A percentile compares a stretch with the other conserved stretches of the same genome.
phyloP scores from a whole-genome alignment of 176 grass and related monocot genomes.

The Zea luxurians region DNA sequence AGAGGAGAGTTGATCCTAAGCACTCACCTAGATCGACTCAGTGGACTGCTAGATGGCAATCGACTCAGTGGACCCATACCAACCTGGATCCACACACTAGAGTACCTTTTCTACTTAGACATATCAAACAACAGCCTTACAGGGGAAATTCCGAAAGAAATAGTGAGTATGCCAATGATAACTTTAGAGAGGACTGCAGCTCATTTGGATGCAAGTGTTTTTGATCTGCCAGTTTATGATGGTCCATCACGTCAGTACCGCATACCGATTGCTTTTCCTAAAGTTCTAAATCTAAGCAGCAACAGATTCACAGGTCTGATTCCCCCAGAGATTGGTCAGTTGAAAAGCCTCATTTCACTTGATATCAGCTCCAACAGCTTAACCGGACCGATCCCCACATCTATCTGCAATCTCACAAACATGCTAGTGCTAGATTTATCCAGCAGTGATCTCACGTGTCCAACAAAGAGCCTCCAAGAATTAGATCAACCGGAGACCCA shows the following conservation, averaged over 20 bases:
- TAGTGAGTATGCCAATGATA: conserved; percentile 30
- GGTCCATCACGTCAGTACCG: conserved; percentile 15
- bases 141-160: not conserved
- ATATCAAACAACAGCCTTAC: conserved; percentile 32
- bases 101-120: conserved; percentile 13
- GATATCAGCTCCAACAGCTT: conserved; percentile 37
- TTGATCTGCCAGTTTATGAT: conserved; percentile 26
- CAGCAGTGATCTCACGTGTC: conserved; percentile 25
- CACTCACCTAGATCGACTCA: too few species aligned
- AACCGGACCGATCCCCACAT: conserved; percentile 4
- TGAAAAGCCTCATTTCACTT: not conserved
- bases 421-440: conserved; percentile 34
- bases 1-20: too few species aligned
- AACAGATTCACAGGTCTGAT: conserved; percentile 25
- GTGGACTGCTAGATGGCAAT: conserved; percentile 16
- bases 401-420: conserved; percentile 22
- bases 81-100: conserved; percentile 14
- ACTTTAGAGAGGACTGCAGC: not conserved
- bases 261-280: not conserved
- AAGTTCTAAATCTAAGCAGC: not conserved
- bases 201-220: not conserved
- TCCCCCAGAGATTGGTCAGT: conserved; percentile 9
- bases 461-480: too few species aligned
- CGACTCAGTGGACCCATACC: conserved; percentile 33
- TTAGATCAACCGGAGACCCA: too few species aligned